Evolutionary conservation across 1,284 basidiomycete species (phyloP).

Genomic region (Papiliotrema nemorosa): DNA sequence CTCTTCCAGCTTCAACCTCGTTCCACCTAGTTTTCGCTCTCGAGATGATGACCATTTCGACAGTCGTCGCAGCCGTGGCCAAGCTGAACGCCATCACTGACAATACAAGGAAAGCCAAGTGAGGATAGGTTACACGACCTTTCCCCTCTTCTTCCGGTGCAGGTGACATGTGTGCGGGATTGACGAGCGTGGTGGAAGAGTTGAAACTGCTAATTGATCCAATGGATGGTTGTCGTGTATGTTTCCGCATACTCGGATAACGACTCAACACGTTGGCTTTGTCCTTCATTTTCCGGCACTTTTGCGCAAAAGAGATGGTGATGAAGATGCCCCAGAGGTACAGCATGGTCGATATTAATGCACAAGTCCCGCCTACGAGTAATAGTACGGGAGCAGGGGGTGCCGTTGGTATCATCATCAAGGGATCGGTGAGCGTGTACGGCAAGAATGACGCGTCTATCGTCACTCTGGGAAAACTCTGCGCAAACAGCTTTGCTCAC

Average conservation of each 20-base stretch:
- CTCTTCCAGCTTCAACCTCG: constrained; percentile 4
- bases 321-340: not conserved
- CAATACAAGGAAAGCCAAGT: constrained; percentile 1
- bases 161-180: not conserved
- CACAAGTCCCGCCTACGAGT: constrained; percentile 10
- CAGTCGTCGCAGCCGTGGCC: constrained; percentile 1
- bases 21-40: constrained; percentile 9
- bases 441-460: constrained; percentile 14
- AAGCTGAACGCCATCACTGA: constrained; percentile 1
- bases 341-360: constrained; percentile 6
- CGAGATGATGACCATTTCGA: constrained; percentile 9
- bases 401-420: constrained; percentile 9
- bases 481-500: not conserved
- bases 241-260: not conserved
- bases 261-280: not conserved
- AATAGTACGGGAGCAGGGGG: constrained; percentile 13
- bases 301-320: not conserved
- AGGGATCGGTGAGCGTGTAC: not conserved
- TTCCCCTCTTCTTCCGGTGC: not conserved
- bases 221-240: not conserved
- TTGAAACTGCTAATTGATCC: not conserved
- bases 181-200: not conserved
- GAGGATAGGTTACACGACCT: not conserved
- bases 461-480: not conserved
- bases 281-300: not conserved